Evolutionary conservation across 768 basidiomycete genomes (phyloP).

Genomic region (Omphalotus guepiniiformis): DNA sequence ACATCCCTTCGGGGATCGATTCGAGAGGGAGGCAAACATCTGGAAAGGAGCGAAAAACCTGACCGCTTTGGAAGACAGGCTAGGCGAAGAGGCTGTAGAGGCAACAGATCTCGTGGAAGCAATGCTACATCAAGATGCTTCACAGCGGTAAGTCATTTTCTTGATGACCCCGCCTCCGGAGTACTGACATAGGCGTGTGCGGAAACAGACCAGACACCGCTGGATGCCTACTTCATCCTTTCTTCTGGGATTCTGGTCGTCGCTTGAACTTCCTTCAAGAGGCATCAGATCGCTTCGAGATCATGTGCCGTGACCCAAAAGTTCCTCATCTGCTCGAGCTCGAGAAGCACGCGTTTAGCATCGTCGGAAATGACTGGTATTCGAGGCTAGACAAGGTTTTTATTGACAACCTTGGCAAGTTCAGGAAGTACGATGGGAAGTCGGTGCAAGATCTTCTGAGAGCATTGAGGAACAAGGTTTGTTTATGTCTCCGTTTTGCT

Average conservation of each 20-base stretch:
- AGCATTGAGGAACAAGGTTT: conserved; percentile 86
- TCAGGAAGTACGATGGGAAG: conserved; percentile 91
- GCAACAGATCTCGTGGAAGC: conserved; percentile 72
- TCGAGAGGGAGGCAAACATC: conserved; percentile 93
- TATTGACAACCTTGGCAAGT: conserved; percentile 94
- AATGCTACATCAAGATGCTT: conserved; percentile 80
- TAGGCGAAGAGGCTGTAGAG: conserved; percentile 94
- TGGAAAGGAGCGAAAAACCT: conserved; percentile 74
- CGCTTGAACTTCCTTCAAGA: conserved; percentile 94
- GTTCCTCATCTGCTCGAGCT: conserved; percentile 71
- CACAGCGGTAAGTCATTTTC: conserved; percentile 53
- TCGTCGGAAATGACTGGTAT: conserved; percentile 93
- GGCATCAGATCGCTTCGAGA: conserved; percentile 95
- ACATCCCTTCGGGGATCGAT: conserved; percentile 93
- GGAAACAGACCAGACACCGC: conserved; percentile 75
- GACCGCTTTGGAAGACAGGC: conserved; percentile 44
- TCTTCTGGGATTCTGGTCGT: conserved; percentile 91
- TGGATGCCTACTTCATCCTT: conserved; percentile 87
- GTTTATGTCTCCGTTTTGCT: not conserved
- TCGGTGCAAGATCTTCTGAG: conserved; percentile 90
- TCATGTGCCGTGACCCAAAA: conserved; percentile 91
- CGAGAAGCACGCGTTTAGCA: conserved; percentile 60
- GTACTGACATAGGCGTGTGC: conserved; percentile 1
- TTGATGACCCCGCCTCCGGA: conserved; percentile 1
- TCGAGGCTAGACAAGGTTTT: conserved; percentile 81